These are phyloP conservation scores for Punctularia strigosozonata DNA, from an alignment of 768 basidiomycete genomes.

Conservation along the genomic window DNA sequence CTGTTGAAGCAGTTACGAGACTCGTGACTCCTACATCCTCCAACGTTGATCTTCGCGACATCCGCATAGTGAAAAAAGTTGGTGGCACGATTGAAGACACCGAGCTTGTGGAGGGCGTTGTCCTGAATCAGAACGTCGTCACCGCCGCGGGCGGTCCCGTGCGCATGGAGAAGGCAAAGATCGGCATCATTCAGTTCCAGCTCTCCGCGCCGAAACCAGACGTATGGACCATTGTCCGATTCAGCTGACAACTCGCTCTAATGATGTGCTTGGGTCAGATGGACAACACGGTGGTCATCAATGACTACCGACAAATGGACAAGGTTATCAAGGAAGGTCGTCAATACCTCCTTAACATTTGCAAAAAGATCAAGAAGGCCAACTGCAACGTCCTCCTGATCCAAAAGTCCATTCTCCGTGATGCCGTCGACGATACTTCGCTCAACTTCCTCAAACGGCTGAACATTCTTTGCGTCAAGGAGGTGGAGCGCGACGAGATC, in stretches of 20 bases:
- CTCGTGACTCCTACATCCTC: slow-evolving; percentile 81
- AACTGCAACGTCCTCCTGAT: slow-evolving; percentile 98
- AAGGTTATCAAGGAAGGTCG: slow-evolving; percentile 99
- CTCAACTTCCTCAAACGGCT: slow-evolving; percentile 96
- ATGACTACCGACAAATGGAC: slow-evolving; percentile 99
- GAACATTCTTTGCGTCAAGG: slow-evolving; percentile 93
- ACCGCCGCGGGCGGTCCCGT: slow-evolving; percentile 85
- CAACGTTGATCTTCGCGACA: slow-evolving; percentile 93
- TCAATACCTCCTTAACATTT: slow-evolving; percentile 92
- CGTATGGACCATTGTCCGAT: slow-evolving; percentile 33
- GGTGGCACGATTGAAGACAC: slow-evolving; percentile 99
- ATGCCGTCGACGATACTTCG: slow-evolving; percentile 97
- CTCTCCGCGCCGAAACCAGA: slow-evolving; percentile 96
- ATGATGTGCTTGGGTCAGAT: slow-evolving; percentile 42
- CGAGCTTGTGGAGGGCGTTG: slow-evolving; percentile 90
- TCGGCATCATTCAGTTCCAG: slow-evolving; percentile 97
- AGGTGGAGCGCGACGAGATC: slow-evolving; percentile 97
- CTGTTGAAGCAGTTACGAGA: slow-evolving; percentile 91
- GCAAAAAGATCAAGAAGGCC: slow-evolving; percentile 99
- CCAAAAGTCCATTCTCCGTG: slow-evolving; percentile 98
- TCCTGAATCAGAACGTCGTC: slow-evolving; percentile 94
- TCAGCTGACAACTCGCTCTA: slow-evolving; percentile 4
- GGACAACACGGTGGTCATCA: slow-evolving; percentile 99
- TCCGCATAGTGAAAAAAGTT: slow-evolving; percentile 95
- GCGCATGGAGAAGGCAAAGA: slow-evolving; percentile 96